A percentile compares a stretch with the other conserved stretches of the same genome.
phyloP scores from a whole-genome alignment of 192 early-diverging fungal genomes.

The Phycomyces blakesleeanus region DNA sequence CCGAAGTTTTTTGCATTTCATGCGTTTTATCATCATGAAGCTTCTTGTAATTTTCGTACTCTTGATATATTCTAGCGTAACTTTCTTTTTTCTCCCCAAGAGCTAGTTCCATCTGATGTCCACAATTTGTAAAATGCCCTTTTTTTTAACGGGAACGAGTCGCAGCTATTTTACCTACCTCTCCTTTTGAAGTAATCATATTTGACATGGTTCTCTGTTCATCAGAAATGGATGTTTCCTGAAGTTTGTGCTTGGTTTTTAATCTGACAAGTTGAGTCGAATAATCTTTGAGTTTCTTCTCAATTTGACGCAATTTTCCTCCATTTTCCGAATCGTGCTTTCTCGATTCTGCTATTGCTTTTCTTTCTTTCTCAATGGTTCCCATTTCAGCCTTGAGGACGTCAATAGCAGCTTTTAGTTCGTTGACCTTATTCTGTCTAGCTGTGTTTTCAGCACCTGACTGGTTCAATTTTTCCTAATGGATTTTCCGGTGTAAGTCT shows the following conservation, averaged over 20 bases:
- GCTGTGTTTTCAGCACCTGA: slow-evolving; percentile 35
- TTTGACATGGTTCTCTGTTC: slow-evolving; percentile 53
- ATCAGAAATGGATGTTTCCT: slow-evolving; percentile 69
- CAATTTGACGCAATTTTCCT: slow-evolving; percentile 65
- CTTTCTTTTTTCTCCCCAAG: slow-evolving; percentile 38
- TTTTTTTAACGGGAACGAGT: not conserved
- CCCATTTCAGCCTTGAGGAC: slow-evolving; percentile 61
- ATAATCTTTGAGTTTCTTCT: slow-evolving; percentile 67
- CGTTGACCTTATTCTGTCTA: slow-evolving; percentile 30
- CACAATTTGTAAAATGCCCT: not conserved
- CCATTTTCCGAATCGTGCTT: slow-evolving; percentile 55
- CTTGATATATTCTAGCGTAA: slow-evolving; percentile 29
- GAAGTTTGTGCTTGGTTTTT: slow-evolving; percentile 82
- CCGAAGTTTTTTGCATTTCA: slow-evolving; percentile 63
- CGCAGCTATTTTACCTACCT: slow-evolving; percentile 32
- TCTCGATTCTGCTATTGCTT: slow-evolving; percentile 21
- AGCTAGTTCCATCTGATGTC: slow-evolving; percentile 41
- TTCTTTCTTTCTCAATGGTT: slow-evolving; percentile 44
- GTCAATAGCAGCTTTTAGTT: slow-evolving; percentile 37
- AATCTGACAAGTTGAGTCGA: slow-evolving; percentile 79
- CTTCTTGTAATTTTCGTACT: slow-evolving; percentile 50
- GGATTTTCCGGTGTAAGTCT: not conserved
- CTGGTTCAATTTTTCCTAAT: slow-evolving; percentile 35
- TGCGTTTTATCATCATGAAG: slow-evolving; percentile 54
- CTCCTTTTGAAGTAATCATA: slow-evolving; percentile 36